Conservation (phyloP, 1,284 basidiomycete species). For the Puccinia coronata region DNA sequence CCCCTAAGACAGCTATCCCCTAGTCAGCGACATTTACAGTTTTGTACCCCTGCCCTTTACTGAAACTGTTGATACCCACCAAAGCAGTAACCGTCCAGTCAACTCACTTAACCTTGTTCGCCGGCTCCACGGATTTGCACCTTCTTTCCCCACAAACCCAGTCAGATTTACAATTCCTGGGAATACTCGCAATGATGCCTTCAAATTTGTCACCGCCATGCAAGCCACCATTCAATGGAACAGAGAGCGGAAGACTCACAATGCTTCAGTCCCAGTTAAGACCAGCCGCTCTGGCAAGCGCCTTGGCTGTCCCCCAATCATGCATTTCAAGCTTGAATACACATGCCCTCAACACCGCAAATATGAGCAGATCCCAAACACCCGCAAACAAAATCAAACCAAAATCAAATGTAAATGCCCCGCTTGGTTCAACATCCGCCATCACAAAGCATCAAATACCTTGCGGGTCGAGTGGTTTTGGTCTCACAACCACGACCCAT, state of each 20-base stretch:
- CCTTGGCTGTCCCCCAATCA: too few species aligned
- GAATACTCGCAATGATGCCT: background rate
- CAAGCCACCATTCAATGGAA: too few species aligned
- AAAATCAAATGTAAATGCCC: background rate
- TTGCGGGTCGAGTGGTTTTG: background rate
- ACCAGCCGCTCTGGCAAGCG: too few species aligned
- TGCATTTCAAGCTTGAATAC: too few species aligned
- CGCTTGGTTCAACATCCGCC: background rate
- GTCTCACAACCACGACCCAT: background rate
- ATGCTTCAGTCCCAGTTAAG: too few species aligned
- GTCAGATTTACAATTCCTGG: background rate
- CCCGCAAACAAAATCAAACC: background rate
- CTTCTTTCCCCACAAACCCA: background rate
- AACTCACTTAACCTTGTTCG: background rate
- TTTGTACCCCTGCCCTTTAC: background rate
- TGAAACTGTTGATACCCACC: background rate
- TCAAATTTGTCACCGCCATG: too few species aligned
- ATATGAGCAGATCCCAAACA: too few species aligned
- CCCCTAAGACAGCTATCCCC: background rate
- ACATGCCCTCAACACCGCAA: too few species aligned
- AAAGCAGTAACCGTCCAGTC: background rate
- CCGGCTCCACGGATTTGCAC: background rate
- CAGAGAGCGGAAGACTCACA: too few species aligned
- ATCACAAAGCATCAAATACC: background rate
- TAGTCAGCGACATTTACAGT: background rate